These are phyloP conservation scores for Anacardium occidentale DNA, from an alignment of 345 rosid genomes.

Conservation along the genomic window DNA sequence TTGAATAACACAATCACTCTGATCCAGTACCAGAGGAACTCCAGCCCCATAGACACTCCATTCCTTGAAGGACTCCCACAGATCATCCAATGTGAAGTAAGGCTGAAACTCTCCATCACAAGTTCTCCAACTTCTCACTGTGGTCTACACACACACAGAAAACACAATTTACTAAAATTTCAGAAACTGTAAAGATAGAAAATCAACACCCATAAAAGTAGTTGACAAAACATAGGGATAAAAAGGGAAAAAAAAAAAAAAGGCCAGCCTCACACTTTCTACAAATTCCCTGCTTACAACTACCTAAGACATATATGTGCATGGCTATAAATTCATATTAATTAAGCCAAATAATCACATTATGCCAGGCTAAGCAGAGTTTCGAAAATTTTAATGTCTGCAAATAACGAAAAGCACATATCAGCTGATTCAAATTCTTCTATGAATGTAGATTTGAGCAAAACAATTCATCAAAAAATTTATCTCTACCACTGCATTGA, in stretches of 20 bases:
- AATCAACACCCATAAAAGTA: neutral
- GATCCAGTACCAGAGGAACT: conserved; percentile 69
- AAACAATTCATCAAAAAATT: neutral
- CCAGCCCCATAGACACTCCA: conserved; percentile 92
- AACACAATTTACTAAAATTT: conserved; percentile 19
- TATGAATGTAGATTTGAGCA: neutral
- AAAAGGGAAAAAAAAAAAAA: neutral
- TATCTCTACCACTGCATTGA: neutral
- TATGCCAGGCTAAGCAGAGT: neutral
- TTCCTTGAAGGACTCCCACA: conserved; percentile 81
- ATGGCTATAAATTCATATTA: neutral
- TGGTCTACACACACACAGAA: conserved; percentile 33
- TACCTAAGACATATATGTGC: neutral
- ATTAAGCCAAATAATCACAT: neutral
- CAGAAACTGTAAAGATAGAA: neutral
- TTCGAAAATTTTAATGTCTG: neutral
- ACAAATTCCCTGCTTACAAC: neutral
- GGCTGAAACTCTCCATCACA: conserved; percentile 44
- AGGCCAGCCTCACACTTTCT: neutral
- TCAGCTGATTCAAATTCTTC: neutral
- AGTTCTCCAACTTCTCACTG: conserved; percentile 48
- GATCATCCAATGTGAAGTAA: conserved; percentile 62
- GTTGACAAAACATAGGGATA: neutral
- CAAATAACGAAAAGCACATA: neutral
- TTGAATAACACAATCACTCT: conserved; percentile 64